These are phyloP conservation scores for Salix exigua DNA, from an alignment of 345 rosid species.

Conservation along the genomic window DNA sequence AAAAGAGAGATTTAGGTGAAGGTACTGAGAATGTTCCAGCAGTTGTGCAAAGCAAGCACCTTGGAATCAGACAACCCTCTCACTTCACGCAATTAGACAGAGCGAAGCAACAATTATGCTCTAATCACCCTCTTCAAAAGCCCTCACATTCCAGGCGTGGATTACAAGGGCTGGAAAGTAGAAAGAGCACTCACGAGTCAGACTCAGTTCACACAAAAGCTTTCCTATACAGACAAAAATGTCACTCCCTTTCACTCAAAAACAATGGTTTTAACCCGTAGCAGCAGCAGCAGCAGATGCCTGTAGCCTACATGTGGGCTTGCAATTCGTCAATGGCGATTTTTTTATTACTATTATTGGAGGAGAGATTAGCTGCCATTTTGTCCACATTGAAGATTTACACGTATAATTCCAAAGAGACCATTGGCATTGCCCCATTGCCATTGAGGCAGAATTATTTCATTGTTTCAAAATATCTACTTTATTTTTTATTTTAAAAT, in stretches of 20 bases:
- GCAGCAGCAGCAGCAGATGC: not conserved
- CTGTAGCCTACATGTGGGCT: not conserved
- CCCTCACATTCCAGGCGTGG: not conserved
- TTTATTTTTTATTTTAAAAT: too few relatives aligned
- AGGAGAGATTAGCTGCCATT: slow-evolving; percentile 1
- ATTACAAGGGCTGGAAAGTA: not conserved
- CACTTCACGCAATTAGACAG: not conserved
- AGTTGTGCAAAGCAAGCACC: too few relatives aligned
- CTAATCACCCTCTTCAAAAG: not conserved
- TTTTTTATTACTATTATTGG: not conserved
- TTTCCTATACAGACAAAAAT: not conserved
- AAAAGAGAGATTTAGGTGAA: too few relatives aligned
- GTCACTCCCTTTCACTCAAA: not conserved
- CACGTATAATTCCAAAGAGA: not conserved
- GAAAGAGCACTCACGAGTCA: not conserved
- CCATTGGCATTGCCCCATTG: not conserved
- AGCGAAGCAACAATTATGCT: not conserved
- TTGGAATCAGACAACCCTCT: too few relatives aligned
- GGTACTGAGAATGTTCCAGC: too few relatives aligned
- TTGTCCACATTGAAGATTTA: not conserved
- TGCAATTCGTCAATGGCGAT: not conserved
- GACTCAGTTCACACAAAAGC: not conserved
- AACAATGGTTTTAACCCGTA: not conserved
- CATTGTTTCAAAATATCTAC: too few relatives aligned
- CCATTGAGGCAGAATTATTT: not conserved